Base-by-base conservation (phyloP, 345 rosid genomes). In the Camelina sativa region DNA sequence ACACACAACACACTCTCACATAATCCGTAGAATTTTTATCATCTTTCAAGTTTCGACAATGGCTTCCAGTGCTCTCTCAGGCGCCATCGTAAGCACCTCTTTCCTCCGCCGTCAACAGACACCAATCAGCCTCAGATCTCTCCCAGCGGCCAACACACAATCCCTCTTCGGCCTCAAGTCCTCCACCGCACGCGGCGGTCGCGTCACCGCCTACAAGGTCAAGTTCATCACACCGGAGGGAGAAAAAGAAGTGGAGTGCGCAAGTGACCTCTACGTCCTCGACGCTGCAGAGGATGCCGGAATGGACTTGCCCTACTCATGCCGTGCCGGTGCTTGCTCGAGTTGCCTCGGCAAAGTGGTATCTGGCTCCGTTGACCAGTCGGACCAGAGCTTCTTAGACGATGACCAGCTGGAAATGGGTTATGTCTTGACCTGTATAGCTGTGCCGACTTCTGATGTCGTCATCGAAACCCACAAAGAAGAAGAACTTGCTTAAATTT, bases 291-390 rank as follows among this genome's bases (percentile, higher is more conserved):
- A 94, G 63, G 96, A 87, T 10, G 1, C 7, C 1, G 98, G 93
- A 0, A 5, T 91, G 2, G 98, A 91, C 67, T 75, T 91, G 40
- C 98, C 98, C 0, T 94, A 88, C 92, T 94, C 97, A 0, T 94
- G 98, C 89, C 83, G 97, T 75, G 97, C 97, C 0, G 98, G 98
- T 0, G 73, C 98, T 19, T 94, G 98, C 86, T 90, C 97, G 8
- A 84, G 92, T 0, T 94, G 98, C 57, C 89, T 91, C 0, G 97
- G 96, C 1, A 88, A 81, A 61, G 37, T 94, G 1, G 54, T 74
- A 1, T 4, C 40, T 1, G 98, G 97, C 1, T 1, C 9, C 0
- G 76, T 94, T 61, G 93, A 91, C 54, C 98, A 94, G 79, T 81
- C 89, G 15, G 98, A 91, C 22, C 81, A 80, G 12, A 84, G 86